A percentile compares a stretch with the other conserved stretches of the same genome.
These are phyloP conservation scores for Polyporus arcularius DNA, from an alignment of 768 basidiomycete species.

Conservation along the genomic window DNA sequence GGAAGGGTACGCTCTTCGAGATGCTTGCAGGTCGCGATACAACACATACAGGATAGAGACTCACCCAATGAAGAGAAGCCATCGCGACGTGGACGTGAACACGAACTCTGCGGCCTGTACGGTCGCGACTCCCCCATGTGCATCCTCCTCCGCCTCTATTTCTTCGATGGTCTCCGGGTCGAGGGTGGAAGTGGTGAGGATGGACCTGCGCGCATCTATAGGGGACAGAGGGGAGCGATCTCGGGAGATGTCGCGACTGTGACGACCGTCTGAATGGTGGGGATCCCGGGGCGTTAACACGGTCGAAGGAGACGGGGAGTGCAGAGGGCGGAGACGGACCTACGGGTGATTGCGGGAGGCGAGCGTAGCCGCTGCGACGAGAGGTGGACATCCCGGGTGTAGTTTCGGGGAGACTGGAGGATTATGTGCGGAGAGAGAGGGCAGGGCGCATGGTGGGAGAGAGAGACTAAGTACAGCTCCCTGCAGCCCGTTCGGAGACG, in stretches of 20 bases:
- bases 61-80: slow-evolving; percentile 28
- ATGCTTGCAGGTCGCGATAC: background rate
- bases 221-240: slow-evolving; percentile 8
- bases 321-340: background rate
- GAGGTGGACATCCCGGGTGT: background rate
- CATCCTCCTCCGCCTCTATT: slow-evolving; percentile 24
- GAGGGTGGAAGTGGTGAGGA: slow-evolving; percentile 8
- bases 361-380: background rate
- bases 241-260: slow-evolving; percentile 4
- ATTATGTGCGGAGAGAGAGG: background rate
- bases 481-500: background rate
- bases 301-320: background rate
- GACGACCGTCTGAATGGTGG: background rate
- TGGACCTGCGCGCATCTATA: slow-evolving; percentile 4
- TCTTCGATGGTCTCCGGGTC: slow-evolving; percentile 14
- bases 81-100: slow-evolving; percentile 22
- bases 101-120: slow-evolving; percentile 28
- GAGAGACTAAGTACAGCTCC: background rate
- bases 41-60: background rate
- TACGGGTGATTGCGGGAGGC: background rate
- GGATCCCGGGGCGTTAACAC: background rate
- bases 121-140: slow-evolving; percentile 24
- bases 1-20: background rate
- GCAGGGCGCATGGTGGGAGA: background rate
- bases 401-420: background rate